phyloP scores from a whole-genome alignment of 2,329 filamentous ascomycete genomes.

The Aspergillus brasiliensis region DNA sequence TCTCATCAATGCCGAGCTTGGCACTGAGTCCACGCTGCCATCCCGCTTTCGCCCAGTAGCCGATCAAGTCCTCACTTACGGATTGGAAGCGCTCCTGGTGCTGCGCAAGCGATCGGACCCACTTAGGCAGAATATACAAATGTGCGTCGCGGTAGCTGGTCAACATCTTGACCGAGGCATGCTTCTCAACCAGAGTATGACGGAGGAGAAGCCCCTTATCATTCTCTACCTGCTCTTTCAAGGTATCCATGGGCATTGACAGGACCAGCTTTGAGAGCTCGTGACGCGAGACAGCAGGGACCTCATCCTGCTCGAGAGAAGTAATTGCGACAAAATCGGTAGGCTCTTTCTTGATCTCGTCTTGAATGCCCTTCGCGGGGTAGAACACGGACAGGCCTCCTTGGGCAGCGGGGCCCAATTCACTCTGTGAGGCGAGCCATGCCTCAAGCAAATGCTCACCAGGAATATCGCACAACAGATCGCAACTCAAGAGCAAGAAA shows the following conservation, averaged over 20 bases:
- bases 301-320: constrained; percentile 59
- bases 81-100: constrained; percentile 81
- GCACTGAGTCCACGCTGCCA: constrained; percentile 83
- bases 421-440: constrained; percentile 79
- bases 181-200: constrained; percentile 71
- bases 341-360: constrained; percentile 83
- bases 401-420: constrained; percentile 63
- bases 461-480: constrained; percentile 86
- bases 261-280: constrained; percentile 75
- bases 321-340: constrained; percentile 87
- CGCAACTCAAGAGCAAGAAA: constrained; percentile 89
- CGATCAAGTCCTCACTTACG: constrained; percentile 86
- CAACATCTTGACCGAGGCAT: constrained; percentile 76
- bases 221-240: constrained; percentile 80
- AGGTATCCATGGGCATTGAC: constrained; percentile 82
- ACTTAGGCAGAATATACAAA: constrained; percentile 90
- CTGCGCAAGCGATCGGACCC: constrained; percentile 82
- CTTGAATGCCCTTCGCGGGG: constrained; percentile 69
- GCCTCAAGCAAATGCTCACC: constrained; percentile 81
- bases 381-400: constrained; percentile 91
- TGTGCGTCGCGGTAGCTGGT: constrained; percentile 87
- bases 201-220: constrained; percentile 69
- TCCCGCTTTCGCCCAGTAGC: constrained; percentile 91
- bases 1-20: constrained; percentile 72
- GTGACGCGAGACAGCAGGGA: constrained; percentile 59